Base-by-base conservation (phyloP, 768 basidiomycete genomes). In the Tylopilus vinaceipallidus region DNA sequence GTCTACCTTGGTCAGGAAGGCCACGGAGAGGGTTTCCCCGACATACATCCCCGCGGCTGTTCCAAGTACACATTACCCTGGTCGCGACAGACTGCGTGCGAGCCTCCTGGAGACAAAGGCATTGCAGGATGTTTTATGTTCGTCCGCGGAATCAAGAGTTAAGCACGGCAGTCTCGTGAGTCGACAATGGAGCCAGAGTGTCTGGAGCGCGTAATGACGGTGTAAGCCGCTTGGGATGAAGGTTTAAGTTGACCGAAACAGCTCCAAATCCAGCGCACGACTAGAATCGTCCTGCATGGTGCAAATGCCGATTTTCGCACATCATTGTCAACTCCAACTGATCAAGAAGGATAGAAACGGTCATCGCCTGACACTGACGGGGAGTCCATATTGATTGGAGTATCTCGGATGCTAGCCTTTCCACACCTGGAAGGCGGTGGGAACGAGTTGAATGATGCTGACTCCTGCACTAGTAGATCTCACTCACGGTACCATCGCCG, bases 141-240 rank as follows among this genome's bases (percentile, higher is more conserved):
- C 22, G 48, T 59, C 61, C 61, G 57, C 61, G 60, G 60, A 54
- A 17, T 22, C 22, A 23, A 38, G 23, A 29, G 33, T 44, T 37
- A 29, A 13, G 30, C 29, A 46, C 24, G 34, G 41, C 38, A 26
- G 30, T 37, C 14, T n/a, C 42, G 35, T 39, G 47, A 17, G 17
- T 34, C 19, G 8, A 24, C 20, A n/a, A 16, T 36, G 22, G 19
- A 35, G 3, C n/a, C 29, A 23, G 36, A 19, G 26, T 33, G 40
- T 29, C 22, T 4, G 34, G 24, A 42, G 40, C 30, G n/a, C 30
- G 39, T 4, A 39, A 32, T 2, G 5, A 14, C 39, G 27, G 39
- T 26, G 19, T 32, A 22, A 47, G 40, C 16, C 14, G 9, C 33
- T 29, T 8, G 17, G 26, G 48, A 37, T 33, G 16, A 41, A 24